These are phyloP conservation scores for Camellia granthamiana DNA, from an alignment of 148 eudicot species.

Conservation along the genomic window DNA sequence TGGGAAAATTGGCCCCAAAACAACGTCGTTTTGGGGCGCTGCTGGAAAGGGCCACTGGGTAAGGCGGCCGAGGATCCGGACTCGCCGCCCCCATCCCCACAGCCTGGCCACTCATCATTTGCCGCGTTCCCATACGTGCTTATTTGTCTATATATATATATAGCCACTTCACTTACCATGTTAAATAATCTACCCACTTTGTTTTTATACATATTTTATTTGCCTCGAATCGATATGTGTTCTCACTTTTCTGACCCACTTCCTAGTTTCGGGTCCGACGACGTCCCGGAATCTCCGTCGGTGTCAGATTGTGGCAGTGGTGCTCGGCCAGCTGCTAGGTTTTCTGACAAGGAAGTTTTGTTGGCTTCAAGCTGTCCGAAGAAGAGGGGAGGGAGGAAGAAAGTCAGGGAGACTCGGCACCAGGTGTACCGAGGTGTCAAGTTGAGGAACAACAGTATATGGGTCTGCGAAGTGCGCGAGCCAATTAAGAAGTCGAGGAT, in stretches of 20 bases:
- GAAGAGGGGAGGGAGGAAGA: constrained; percentile 52
- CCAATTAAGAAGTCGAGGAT: constrained; percentile 46
- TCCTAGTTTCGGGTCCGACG: background rate
- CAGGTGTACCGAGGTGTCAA: constrained; percentile 50
- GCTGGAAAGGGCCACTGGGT: no score
- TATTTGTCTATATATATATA: no score
- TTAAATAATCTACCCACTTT: no score
- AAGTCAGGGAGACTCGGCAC: constrained; percentile 57
- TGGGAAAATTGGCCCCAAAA: no score
- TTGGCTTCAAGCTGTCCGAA: constrained; percentile 47
- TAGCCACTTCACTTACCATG: no score
- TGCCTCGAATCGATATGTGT: background rate
- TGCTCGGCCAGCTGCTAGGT: background rate
- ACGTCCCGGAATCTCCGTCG: background rate
- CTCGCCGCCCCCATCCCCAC: no score
- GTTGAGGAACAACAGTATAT: constrained; percentile 38
- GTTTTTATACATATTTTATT: no score
- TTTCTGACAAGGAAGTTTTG: constrained; percentile 27
- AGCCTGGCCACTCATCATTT: no score
- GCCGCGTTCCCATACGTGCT: no score
- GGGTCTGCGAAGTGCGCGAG: constrained; percentile 57
- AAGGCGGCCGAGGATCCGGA: no score
- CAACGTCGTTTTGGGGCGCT: no score
- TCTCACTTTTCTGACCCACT: constrained; percentile 12
- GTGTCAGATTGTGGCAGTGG: background rate